phyloP scores from a whole-genome alignment of 108 stramenopile genomes.

The Cafeteria roenbergensis region DNA sequence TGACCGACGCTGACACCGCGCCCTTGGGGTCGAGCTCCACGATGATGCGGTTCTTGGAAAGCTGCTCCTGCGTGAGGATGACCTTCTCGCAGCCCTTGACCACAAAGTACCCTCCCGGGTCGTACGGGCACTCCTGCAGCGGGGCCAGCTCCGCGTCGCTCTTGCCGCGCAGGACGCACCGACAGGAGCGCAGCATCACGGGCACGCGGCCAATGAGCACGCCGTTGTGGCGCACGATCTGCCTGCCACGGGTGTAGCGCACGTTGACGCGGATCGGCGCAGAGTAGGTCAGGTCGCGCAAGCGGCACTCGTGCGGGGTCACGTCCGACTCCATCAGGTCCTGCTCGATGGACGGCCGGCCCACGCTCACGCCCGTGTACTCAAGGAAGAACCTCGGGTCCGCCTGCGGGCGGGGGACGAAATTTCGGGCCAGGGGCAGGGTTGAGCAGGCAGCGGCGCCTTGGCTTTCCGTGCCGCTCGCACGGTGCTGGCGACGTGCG shows the following conservation, averaged over 20 bases:
- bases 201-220: conserved; percentile 61
- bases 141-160: conserved; percentile 64
- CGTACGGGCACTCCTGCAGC: conserved; percentile 93
- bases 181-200: conserved; percentile 80
- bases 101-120: conserved; percentile 98
- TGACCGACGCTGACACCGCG: conserved; percentile 72
- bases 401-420: conserved; percentile 79
- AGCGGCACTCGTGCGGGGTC: conserved; percentile 88
- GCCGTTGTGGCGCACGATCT: conserved; percentile 74
- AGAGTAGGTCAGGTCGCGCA: conserved; percentile 90
- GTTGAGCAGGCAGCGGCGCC: conserved; percentile 73
- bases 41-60: conserved; percentile 93
- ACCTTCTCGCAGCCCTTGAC: conserved; percentile 93
- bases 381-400: conserved; percentile 79
- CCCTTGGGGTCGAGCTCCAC: conserved; percentile 94
- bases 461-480: no score
- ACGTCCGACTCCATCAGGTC: conserved; percentile 65
- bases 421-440: conserved; percentile 90
- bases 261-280: conserved; percentile 95
- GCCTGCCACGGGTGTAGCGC: conserved; percentile 75
- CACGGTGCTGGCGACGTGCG: no score
- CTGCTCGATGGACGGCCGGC: conserved; percentile 52
- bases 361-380: conserved; percentile 89
- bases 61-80: conserved; percentile 93
- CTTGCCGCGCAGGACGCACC: conserved; percentile 71